Evolutionary conservation across 805 yeast species (phyloP).

Genomic region (Lipomyces starkeyi): DNA sequence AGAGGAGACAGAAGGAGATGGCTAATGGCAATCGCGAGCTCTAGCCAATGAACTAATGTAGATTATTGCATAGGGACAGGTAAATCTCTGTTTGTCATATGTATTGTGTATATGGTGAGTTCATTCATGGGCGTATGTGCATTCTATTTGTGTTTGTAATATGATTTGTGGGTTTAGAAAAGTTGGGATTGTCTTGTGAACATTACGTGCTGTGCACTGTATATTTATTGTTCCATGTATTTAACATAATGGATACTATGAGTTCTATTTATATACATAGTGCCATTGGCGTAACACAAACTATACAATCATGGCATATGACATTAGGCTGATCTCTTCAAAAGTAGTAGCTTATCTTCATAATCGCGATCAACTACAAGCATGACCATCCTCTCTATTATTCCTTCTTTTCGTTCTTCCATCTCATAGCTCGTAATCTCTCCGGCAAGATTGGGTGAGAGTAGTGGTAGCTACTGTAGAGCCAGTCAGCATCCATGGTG

Average conservation of each 20-base stretch:
- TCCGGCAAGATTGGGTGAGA: slow-evolving; percentile 93
- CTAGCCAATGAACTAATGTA: background rate
- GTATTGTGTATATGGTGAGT: slow-evolving; percentile 1
- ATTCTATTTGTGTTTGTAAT: background rate
- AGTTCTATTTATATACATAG: background rate
- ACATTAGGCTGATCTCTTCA: background rate
- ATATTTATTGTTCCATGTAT: background rate
- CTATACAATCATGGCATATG: background rate
- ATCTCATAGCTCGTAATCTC: slow-evolving; percentile 76
- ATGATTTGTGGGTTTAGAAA: background rate
- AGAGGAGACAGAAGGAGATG: slow-evolving; percentile 20
- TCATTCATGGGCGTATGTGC: background rate
- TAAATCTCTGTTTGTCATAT: background rate
- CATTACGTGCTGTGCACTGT: background rate
- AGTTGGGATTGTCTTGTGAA: slow-evolving; percentile 1
- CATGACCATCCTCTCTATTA: slow-evolving; percentile 13
- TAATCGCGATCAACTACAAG: background rate
- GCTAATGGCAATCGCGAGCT: background rate
- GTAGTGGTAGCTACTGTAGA: slow-evolving; percentile 85
- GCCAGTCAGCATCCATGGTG: slow-evolving; percentile 86
- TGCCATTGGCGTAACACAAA: background rate
- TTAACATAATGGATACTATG: background rate
- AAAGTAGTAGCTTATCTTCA: background rate
- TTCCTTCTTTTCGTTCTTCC: slow-evolving; percentile 31
- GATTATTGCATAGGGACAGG: slow-evolving; percentile 1